These are phyloP conservation scores for Ascomycota sp. DNA, from an alignment of 2,329 filamentous ascomycete species.

Conservation along the genomic window DNA sequence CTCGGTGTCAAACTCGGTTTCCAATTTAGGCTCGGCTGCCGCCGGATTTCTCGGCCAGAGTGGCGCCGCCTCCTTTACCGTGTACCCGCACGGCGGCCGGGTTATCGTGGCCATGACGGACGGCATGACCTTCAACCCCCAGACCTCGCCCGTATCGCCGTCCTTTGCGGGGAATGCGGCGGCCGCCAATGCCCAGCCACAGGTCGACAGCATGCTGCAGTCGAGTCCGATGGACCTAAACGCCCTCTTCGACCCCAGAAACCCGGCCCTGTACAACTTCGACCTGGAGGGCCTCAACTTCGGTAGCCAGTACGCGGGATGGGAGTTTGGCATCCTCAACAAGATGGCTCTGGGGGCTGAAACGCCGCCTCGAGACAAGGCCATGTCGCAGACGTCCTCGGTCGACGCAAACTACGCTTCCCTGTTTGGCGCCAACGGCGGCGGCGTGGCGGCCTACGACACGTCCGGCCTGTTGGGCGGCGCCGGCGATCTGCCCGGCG, in stretches of 20 bases:
- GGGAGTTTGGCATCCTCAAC: constrained; percentile 90
- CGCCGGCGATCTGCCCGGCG: constrained; percentile 30
- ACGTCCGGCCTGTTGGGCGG: constrained; percentile 23
- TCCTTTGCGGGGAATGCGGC: constrained; percentile 39
- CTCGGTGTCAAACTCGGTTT: no score
- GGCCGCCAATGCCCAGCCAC: constrained; percentile 19
- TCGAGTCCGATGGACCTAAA: constrained; percentile 31
- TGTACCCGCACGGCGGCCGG: constrained; percentile 25
- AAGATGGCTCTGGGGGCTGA: constrained; percentile 74
- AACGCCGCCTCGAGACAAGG: constrained; percentile 48
- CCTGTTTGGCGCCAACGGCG: constrained; percentile 32
- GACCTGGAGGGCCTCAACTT: constrained; percentile 78
- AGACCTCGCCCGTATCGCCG: constrained; percentile 56
- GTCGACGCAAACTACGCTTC: constrained; percentile 19
- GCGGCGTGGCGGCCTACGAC: constrained; percentile 29
- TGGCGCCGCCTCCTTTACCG: constrained; percentile 25
- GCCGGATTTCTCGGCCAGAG: constrained; percentile 27
- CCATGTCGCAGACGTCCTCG: constrained; percentile 18
- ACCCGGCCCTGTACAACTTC: constrained; percentile 87
- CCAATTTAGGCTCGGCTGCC: no score
- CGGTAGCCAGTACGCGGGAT: constrained; percentile 83
- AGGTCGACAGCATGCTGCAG: constrained; percentile 27
- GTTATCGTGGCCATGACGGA: constrained; percentile 27
- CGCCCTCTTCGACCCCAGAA: constrained; percentile 69
- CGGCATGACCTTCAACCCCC: constrained; percentile 34